Evolutionary conservation across 1,284 basidiomycete genomes (phyloP).

Genomic region (Boletus smithii): DNA sequence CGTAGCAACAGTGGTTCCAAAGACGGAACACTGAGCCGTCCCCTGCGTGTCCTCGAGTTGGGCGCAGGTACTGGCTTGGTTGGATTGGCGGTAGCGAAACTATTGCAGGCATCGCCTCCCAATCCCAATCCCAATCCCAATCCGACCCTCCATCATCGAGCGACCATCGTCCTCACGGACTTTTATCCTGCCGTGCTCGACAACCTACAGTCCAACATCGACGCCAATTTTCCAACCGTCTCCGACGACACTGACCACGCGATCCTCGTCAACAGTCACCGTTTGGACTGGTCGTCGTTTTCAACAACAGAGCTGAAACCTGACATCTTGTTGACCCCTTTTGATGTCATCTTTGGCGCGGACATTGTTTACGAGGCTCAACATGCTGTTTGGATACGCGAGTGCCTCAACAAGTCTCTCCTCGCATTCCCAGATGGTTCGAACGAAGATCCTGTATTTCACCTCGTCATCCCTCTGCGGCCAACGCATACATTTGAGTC

Average conservation of each 20-base stretch:
- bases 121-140: too few relatives aligned
- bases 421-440: constrained; percentile 43
- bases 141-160: too few relatives aligned
- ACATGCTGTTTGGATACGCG: constrained; percentile 66
- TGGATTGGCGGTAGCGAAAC: constrained; percentile 60
- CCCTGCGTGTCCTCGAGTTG: constrained; percentile 70
- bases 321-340: constrained; percentile 35
- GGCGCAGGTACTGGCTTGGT: constrained; percentile 88
- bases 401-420: constrained; percentile 48
- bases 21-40: too few relatives aligned
- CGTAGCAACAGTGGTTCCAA: too few relatives aligned
- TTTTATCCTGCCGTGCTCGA: constrained; percentile 71
- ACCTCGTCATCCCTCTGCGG: constrained; percentile 73
- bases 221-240: constrained; percentile 49
- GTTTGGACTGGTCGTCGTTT: constrained; percentile 69
- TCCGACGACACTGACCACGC: background rate
- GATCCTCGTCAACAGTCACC: constrained; percentile 18
- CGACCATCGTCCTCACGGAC: constrained; percentile 71
- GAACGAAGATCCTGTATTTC: constrained; percentile 43
- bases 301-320: constrained; percentile 20
- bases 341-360: constrained; percentile 70
- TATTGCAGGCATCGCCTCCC: constrained; percentile 36
- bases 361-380: constrained; percentile 74
- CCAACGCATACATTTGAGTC: constrained; percentile 61
- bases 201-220: constrained; percentile 71